Conservation (phyloP, 805 yeast genomes). For the Candida palmyrensis region DNA sequence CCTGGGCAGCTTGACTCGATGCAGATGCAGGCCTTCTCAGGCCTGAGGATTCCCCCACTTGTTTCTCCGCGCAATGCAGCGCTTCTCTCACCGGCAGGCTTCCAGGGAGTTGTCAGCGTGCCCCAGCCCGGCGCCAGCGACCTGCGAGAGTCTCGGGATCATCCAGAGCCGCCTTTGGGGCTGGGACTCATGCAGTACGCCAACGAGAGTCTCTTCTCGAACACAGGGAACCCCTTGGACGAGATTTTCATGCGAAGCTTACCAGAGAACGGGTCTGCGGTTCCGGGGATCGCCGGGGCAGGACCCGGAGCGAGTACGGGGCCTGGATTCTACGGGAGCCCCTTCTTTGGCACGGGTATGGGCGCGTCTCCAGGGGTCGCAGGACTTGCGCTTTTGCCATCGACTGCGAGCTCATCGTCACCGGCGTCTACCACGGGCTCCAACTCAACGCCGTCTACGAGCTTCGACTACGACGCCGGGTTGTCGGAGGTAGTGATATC, state of each 20-base stretch:
- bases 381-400: slow-evolving; percentile 11
- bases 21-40: no score
- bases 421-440: slow-evolving; percentile 28
- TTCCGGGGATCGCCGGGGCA: slow-evolving; percentile 1
- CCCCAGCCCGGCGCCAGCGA: no score
- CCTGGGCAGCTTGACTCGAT: no score
- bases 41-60: no score
- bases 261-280: slow-evolving; percentile 4
- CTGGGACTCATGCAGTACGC: not conserved
- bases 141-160: no score
- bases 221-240: slow-evolving; percentile 34
- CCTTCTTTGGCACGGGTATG: not conserved
- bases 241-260: slow-evolving; percentile 20
- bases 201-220: slow-evolving; percentile 31
- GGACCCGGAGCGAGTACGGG: no score
- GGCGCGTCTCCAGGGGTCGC: no score
- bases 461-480: slow-evolving; percentile 3
- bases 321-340: not conserved
- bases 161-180: no score
- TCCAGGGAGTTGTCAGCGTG: no score
- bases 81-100: no score
- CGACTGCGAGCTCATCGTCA: slow-evolving; percentile 25
- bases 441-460: slow-evolving; percentile 11
- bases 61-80: no score
- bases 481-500: slow-evolving; percentile 5